Percentiles rank a stretch among this genome's conserved stretches.
Evolutionary conservation across 164 flowering plant genomes (phyloP).

Genomic region (Vitis cinerea): DNA sequence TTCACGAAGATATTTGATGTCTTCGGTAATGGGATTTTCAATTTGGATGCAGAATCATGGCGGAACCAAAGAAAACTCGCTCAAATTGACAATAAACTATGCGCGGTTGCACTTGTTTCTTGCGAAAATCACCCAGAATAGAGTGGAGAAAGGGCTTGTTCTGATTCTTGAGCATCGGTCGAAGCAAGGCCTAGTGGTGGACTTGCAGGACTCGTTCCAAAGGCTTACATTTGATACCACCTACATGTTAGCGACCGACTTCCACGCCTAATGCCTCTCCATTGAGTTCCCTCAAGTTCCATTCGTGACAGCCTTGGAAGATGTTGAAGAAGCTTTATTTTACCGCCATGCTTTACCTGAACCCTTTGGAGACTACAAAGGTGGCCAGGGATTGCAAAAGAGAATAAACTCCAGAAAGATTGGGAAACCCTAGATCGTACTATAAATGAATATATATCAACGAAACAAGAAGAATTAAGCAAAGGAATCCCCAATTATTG

Average conservation of each 20-base stretch:
- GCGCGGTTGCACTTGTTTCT: neutral
- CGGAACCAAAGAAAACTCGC: slow-evolving; percentile 12
- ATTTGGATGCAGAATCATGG: slow-evolving; percentile 30
- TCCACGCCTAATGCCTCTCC: slow-evolving; percentile 30
- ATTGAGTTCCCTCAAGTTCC: slow-evolving; percentile 21
- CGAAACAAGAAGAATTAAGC: slow-evolving; percentile 12
- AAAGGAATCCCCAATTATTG: neutral
- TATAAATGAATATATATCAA: slow-evolving; percentile 17
- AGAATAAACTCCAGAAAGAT: slow-evolving; percentile 30
- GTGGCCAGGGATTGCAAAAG: slow-evolving; percentile 38
- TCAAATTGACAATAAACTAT: neutral
- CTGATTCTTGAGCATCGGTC: slow-evolving; percentile 29
- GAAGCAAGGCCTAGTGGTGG: slow-evolving; percentile 13
- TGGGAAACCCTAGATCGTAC: slow-evolving; percentile 23
- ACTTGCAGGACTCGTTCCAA: slow-evolving; percentile 40
- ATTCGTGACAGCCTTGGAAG: slow-evolving; percentile 33
- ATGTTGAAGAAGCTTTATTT: slow-evolving; percentile 25
- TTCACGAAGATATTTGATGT: slow-evolving; percentile 35
- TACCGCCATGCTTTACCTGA: slow-evolving; percentile 31
- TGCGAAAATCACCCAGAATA: slow-evolving; percentile 6
- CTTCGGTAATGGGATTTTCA: slow-evolving; percentile 52
- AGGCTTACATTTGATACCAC: slow-evolving; percentile 40
- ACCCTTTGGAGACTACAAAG: slow-evolving; percentile 39
- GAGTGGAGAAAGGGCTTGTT: slow-evolving; percentile 30
- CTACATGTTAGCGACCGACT: slow-evolving; percentile 22